phyloP scores from a whole-genome alignment of 495 filamentous ascomycete genomes.

The Clohesyomyces aquaticus region DNA sequence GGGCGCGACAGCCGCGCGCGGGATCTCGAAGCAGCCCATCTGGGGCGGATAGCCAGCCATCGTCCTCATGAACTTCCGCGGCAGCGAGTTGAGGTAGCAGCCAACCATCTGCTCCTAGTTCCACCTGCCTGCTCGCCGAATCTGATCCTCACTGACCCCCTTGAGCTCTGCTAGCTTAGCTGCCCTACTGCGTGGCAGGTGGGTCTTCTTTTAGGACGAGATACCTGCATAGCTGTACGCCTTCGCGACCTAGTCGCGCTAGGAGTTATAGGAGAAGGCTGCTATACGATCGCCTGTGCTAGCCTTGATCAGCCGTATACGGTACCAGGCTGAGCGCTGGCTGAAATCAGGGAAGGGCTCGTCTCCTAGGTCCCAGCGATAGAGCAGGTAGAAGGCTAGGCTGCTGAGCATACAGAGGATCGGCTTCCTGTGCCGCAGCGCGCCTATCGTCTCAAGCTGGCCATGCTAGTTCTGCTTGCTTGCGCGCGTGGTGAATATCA shows the following conservation, averaged over 20 bases:
- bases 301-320: conserved; percentile 15
- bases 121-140: conserved; percentile 9
- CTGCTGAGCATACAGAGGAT: conserved; percentile 24
- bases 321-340: conserved; percentile 13
- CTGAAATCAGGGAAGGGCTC: conserved; percentile 25
- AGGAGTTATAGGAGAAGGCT: conserved; percentile 14
- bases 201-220: conserved; percentile 18
- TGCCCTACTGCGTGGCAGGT: conserved; percentile 5
- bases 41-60: conserved; percentile 15
- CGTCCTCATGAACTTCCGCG: conserved; percentile 19
- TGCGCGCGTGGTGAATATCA: conserved; percentile 22
- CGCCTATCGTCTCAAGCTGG: conserved; percentile 13
- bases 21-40: conserved; percentile 24
- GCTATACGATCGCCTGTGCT: conserved; percentile 8
- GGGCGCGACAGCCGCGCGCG: conserved; percentile 2
- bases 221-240: conserved; percentile 20
- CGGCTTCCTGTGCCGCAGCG: conserved; percentile 19
- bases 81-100: conserved; percentile 22
- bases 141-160: conserved; percentile 24
- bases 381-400: conserved; percentile 30
- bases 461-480: conserved; percentile 28
- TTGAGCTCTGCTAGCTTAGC: conserved; percentile 26
- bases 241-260: conserved; percentile 13
- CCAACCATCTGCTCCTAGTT: conserved; percentile 27
- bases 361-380: conserved; percentile 24